These are phyloP conservation scores for Fonsecaea multimorphosa DNA, from an alignment of 2,329 filamentous ascomycete genomes.

Conservation along the genomic window DNA sequence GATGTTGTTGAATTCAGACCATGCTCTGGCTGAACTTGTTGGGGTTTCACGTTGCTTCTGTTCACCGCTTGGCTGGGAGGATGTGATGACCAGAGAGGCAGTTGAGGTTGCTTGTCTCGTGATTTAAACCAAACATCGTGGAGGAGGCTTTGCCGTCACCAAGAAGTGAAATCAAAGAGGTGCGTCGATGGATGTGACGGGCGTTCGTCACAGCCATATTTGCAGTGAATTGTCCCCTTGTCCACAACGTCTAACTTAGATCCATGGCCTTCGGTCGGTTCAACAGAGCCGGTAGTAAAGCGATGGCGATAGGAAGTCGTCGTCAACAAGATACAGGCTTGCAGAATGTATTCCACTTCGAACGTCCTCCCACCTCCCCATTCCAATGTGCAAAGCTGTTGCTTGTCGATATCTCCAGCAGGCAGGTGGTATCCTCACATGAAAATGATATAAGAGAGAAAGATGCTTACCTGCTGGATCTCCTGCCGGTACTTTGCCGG, in stretches of 20 bases:
- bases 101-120: neutral
- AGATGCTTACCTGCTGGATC: slow-evolving; percentile 85
- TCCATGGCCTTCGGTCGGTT: neutral
- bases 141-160: neutral
- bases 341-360: neutral
- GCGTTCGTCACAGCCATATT: neutral
- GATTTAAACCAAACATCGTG: neutral
- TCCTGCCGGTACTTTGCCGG: slow-evolving; percentile 92
- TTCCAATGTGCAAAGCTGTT: neutral
- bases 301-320: neutral
- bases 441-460: slow-evolving; percentile 5
- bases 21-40: neutral
- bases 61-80: neutral
- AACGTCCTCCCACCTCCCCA: neutral
- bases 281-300: neutral
- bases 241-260: neutral
- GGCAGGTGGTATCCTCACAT: neutral
- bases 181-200: neutral
- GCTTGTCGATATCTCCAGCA: neutral
- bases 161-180: neutral
- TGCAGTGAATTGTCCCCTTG: neutral
- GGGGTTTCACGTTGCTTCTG: neutral
- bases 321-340: neutral
- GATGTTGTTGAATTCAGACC: neutral
- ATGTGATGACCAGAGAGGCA: neutral